Conservation (phyloP, 306 rosid genomes). For the Cucurbita pepo region DNA sequence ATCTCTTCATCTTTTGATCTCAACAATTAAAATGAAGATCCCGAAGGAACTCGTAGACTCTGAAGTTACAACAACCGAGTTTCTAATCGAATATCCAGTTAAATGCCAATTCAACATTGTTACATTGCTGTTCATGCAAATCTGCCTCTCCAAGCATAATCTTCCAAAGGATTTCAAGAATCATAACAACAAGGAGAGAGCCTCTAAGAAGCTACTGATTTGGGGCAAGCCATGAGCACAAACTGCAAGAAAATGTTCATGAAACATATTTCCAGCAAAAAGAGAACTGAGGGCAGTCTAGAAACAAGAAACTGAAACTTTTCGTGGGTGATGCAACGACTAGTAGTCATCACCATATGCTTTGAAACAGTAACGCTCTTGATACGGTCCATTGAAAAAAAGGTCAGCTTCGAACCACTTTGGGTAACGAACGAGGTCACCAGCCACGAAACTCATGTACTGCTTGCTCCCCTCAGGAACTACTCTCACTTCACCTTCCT, state of each 20-base stretch:
- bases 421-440: conserved; percentile 73
- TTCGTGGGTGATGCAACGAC: neutral
- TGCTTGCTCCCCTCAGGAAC: conserved; percentile 73
- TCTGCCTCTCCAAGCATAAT: neutral
- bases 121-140: neutral
- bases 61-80: neutral
- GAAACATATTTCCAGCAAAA: neutral
- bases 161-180: neutral
- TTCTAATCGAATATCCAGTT: neutral
- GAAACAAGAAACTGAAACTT: neutral
- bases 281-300: neutral
- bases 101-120: neutral
- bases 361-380: conserved; percentile 66
- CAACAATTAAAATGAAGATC: neutral
- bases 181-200: neutral
- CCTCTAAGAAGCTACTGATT: neutral
- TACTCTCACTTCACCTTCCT: conserved; percentile 89
- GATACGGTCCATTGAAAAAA: conserved; percentile 74
- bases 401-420: conserved; percentile 91
- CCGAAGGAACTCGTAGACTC: neutral
- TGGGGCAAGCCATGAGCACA: neutral
- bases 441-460: conserved; percentile 66
- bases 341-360: conserved; percentile 62
- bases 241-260: neutral
- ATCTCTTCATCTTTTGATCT: too few species aligned